A percentile compares a stretch with the other conserved stretches of the same genome.
These are phyloP conservation scores for Umbilicus rupestris DNA, from an alignment of 164 flowering plant species.

Conservation along the genomic window DNA sequence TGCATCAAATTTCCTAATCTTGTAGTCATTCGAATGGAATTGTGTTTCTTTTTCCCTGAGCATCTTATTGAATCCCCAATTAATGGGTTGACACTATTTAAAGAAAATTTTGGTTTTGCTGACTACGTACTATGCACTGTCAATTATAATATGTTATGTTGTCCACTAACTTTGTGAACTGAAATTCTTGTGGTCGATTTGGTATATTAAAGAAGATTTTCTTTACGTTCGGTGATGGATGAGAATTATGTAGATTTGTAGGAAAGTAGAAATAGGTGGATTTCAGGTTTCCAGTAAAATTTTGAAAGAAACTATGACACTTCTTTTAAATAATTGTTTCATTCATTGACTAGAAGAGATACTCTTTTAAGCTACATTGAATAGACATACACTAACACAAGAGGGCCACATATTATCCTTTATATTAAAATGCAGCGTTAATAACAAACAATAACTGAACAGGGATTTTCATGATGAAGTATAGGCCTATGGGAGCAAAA, in stretches of 20 bases:
- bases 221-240: background rate
- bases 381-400: no score
- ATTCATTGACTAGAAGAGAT: no score
- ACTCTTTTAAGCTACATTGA: no score
- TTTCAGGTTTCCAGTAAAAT: background rate
- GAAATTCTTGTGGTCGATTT: background rate
- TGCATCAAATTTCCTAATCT: background rate
- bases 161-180: background rate
- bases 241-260: no score
- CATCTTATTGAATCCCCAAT: background rate
- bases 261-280: background rate
- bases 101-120: background rate
- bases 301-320: background rate
- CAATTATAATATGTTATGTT: background rate
- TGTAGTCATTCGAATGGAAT: background rate
- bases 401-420: no score
- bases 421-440: no score
- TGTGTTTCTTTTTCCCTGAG: background rate
- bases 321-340: background rate
- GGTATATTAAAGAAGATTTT: background rate
- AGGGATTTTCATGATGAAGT: no score
- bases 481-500: no score
- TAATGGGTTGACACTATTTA: background rate
- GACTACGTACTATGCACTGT: background rate
- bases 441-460: no score